Evolutionary conservation across 805 yeast species (phyloP), one percentile per base, ranked within the genome.

Genomic region (Saturnispora mendoncae): DNA sequence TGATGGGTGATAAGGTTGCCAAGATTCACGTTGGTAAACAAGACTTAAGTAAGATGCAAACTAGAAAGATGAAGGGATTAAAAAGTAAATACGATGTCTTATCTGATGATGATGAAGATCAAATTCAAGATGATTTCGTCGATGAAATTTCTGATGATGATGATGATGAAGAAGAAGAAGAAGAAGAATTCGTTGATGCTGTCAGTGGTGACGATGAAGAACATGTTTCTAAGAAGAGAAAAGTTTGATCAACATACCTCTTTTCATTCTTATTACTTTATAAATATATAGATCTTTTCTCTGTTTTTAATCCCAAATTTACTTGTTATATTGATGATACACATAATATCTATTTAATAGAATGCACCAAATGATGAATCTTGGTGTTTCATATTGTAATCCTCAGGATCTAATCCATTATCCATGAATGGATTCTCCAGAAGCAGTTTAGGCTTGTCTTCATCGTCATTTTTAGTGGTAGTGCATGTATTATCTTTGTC

Each of bases 1-100:
- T 70, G 42, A 74, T 92, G 84, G 98, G 98, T 67, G 98, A 92
- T 63, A 86, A 90, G 76, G 73, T 92, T 47, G 98, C 97, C 54
- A 84, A 90, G 66, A 78, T 92, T 55, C 98, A 92, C 61, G 83
- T 92, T 64, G 97, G 96, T 65, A 80, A 80, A 62, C 98, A 92
- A 70, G 97, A 92, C 61, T 70, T 92, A 61, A 71, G 75, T 58
- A 80, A 80, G 62, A 64, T 92, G 60, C 98, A 92, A 67, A 90
- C 98, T 5, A 78, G 98, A 67, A 92, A 92, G 78, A 86, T 92
- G 96, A 92, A 92, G 73, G 98, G 98, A 61, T 72, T 92, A 58
- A 92, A 92, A 68, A 72, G 84, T 42, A 77, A 74, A 60, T 88
- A 72, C 54, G 96, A 88, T 60, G 95, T 85, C 64, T 66, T 62